Conservation (phyloP, 1,139 yeast species). For the Hanseniaspora uvarum region DNA sequence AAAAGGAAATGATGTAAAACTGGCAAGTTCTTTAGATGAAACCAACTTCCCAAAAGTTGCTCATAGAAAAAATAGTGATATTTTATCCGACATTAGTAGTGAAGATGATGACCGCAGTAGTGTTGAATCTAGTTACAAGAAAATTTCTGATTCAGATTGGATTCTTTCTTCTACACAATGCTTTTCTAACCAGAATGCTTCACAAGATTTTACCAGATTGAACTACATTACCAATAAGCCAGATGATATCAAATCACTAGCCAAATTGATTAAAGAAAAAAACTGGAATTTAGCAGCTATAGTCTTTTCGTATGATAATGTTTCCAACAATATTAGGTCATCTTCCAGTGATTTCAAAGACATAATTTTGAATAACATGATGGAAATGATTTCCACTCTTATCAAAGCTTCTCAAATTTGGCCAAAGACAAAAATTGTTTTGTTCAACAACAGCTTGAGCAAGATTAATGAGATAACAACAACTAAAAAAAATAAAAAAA, state of each 20-base stretch:
- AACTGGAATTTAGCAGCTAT: slow-evolving; percentile 9
- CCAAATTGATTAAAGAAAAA: slow-evolving; percentile 1
- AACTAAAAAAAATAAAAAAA: slow-evolving; percentile 22
- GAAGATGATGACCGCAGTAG: slow-evolving; percentile 14
- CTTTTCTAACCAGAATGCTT: slow-evolving; percentile 7
- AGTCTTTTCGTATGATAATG: slow-evolving; percentile 15
- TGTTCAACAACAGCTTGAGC: slow-evolving; percentile 12
- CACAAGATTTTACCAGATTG: slow-evolving; percentile 16
- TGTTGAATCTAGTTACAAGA: neutral
- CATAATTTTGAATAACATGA: slow-evolving; percentile 14
- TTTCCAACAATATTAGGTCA: slow-evolving; percentile 12
- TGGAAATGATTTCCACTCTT: slow-evolving; percentile 14
- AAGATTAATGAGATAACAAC: slow-evolving; percentile 22
- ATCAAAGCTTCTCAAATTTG: slow-evolving; percentile 4
- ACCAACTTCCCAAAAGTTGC: neutral
- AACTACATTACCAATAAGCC: slow-evolving; percentile 12
- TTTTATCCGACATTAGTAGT: slow-evolving; percentile 13
- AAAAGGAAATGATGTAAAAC: neutral
- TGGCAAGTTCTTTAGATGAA: neutral
- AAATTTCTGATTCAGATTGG: slow-evolving; percentile 18
- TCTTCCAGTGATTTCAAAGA: slow-evolving; percentile 6
- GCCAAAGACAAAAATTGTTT: slow-evolving; percentile 10
- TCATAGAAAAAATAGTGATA: slow-evolving; percentile 2
- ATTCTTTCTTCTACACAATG: slow-evolving; percentile 14
- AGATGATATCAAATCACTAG: slow-evolving; percentile 2